Evolutionary conservation across 2,329 filamentous ascomycete species (phyloP), one percentile per base, ranked within the genome.

Genomic region (Cadophora luteo-olivacea): DNA sequence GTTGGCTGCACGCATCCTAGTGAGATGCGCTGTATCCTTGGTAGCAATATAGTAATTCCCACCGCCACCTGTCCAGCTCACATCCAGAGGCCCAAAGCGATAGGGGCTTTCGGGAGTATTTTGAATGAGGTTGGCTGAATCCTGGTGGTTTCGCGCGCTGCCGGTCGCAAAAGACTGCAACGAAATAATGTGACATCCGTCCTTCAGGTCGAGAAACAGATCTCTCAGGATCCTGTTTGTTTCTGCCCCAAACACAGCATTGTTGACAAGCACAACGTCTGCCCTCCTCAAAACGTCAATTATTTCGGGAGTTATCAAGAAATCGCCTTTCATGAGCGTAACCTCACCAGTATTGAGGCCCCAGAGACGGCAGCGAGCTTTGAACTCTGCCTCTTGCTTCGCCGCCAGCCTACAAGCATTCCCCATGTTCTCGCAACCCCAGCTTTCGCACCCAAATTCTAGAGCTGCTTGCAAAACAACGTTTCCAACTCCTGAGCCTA

Each of bases 261-360:
- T 99, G 83, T 99, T 99, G 75, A 98, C 95, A 32, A 99, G 86
- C 22, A 99, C 88, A n/a, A 98, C 94, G 78, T 99, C 96, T 1
- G 96, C 95, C 65, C 90, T 88, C 79, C 91, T 91, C 61, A 99
- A 85, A 8, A 90, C 90, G 29, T 89, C 85, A 69, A 90, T 85
- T 61, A 97, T 93, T 68, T 85, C 84, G 19, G 86, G 79, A 73
- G 91, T 92, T 72, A 89, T 88, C 11, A 94, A 88, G 76, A 99
- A 97, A 78, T 97, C 92, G 68, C 93, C 96, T 54, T 90, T 84
- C 70, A 95, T 87, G 7, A 99, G 87, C 69, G 89, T 86, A n/a
- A 96, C 92, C 69, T 87, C 84, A 70, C 96, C 96, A 1, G 92
- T 87, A 22, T 87, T 85, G 67, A 99, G 84, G 12, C 95, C 95